phyloP scores from a whole-genome alignment of 73 alveolate genomes.

The Durusdinium trenchii region DNA sequence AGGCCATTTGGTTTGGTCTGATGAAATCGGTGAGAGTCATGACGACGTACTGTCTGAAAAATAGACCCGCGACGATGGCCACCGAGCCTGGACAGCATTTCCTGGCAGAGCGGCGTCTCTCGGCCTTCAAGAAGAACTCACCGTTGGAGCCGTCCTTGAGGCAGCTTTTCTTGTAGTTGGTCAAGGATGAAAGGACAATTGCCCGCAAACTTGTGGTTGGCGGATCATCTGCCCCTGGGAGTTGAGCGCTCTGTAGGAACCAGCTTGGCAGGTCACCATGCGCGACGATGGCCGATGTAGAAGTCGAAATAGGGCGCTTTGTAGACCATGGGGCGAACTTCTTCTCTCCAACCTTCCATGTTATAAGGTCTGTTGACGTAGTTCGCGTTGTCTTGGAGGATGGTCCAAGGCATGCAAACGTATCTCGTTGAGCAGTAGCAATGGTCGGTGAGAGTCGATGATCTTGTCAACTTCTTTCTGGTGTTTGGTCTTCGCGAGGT shows the following conservation, averaged over 20 bases:
- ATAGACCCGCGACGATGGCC: not conserved
- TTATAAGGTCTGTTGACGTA: not conserved
- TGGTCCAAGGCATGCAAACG: not conserved
- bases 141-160: not conserved
- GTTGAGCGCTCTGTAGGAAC: slow-evolving; percentile 12
- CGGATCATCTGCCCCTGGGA: not conserved
- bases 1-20: not conserved
- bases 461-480: not conserved
- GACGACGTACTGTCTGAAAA: not conserved
- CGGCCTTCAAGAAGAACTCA: slow-evolving; percentile 5
- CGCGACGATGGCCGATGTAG: not conserved
- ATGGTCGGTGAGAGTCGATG: not conserved
- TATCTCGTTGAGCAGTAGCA: not conserved
- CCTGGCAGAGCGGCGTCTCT: not conserved
- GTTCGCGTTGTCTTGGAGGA: slow-evolving; percentile 9
- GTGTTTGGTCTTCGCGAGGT: not conserved
- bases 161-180: not conserved
- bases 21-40: slow-evolving; percentile 6
- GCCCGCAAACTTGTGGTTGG: not conserved
- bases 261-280: slow-evolving; percentile 11
- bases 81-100: not conserved
- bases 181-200: not conserved
- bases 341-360: not conserved
- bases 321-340: not conserved
- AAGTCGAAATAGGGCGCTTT: not conserved